phyloP scores from a whole-genome alignment of 179 eudicot genomes.

The Beta corolliflora region DNA sequence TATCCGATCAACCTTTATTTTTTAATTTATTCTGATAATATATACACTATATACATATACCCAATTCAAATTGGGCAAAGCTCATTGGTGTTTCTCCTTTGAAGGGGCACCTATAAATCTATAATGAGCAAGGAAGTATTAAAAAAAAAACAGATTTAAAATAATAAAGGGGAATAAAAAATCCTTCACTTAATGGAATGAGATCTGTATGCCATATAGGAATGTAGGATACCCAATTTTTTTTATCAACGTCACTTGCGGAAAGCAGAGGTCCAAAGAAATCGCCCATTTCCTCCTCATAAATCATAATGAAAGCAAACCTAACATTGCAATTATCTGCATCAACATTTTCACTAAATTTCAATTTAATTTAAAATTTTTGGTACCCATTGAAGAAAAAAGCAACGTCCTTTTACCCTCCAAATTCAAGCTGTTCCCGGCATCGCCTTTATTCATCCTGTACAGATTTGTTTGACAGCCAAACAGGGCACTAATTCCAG shows the following conservation, averaged over 20 bases:
- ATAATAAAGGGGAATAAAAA: neutral
- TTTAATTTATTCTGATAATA: too few relatives aligned
- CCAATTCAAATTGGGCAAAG: too few relatives aligned
- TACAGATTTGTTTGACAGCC: neutral
- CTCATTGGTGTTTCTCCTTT: too few relatives aligned
- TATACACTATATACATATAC: too few relatives aligned
- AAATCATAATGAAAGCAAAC: neutral
- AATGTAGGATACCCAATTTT: neutral
- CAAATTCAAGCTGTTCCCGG: slow-evolving; percentile 4
- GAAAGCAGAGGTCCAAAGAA: slow-evolving; percentile 16
- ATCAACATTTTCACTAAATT: neutral
- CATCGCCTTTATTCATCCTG: neutral
- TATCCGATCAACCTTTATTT: too few relatives aligned
- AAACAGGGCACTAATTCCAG: slow-evolving; percentile 3
- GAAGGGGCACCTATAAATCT: too few relatives aligned
- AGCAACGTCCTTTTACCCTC: neutral
- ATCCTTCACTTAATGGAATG: neutral
- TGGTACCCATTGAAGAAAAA: neutral
- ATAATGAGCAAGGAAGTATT: too few relatives aligned
- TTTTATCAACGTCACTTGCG: slow-evolving; percentile 13
- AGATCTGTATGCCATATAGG: slow-evolving; percentile 6
- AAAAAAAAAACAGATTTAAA: neutral
- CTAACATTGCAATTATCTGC: neutral
- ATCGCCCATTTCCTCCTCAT: slow-evolving; percentile 2
- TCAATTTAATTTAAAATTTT: neutral